These are phyloP conservation scores for Ophiostoma himal-ulmi DNA, from an alignment of 2,329 filamentous ascomycete genomes.

Conservation along the genomic window DNA sequence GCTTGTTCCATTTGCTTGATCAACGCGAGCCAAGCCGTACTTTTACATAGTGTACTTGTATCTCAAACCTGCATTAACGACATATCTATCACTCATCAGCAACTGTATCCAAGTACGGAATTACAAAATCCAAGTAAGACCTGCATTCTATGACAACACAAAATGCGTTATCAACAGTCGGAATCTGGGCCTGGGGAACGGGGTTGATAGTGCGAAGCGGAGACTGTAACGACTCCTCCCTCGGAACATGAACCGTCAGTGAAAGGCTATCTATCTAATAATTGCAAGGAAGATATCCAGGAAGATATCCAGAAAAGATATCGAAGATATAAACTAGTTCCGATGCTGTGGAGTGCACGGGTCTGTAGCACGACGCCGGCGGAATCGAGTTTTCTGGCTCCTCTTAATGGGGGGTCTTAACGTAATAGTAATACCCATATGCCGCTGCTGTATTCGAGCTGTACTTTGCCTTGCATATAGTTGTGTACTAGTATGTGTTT, in stretches of 20 bases:
- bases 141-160: neutral
- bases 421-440: neutral
- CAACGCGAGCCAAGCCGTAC: neutral
- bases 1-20: neutral
- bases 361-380: conserved; percentile 8
- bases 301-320: neutral
- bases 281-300: neutral
- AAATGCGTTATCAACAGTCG: neutral
- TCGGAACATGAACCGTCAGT: neutral
- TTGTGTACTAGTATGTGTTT: neutral
- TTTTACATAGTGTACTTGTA: neutral
- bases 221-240: neutral
- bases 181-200: neutral
- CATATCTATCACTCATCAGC: too few relatives aligned
- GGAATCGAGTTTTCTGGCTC: neutral
- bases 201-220: neutral
- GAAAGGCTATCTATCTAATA: neutral
- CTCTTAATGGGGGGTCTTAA: neutral
- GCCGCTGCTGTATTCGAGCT: neutral
- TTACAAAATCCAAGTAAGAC: too few relatives aligned
- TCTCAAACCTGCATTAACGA: too few relatives aligned
- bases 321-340: neutral
- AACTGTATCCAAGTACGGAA: too few relatives aligned
- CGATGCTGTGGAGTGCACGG: neutral
- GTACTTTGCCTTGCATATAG: too few relatives aligned